phyloP scores from a whole-genome alignment of 1,284 basidiomycete genomes.

The Ceratobasidium sp. region DNA sequence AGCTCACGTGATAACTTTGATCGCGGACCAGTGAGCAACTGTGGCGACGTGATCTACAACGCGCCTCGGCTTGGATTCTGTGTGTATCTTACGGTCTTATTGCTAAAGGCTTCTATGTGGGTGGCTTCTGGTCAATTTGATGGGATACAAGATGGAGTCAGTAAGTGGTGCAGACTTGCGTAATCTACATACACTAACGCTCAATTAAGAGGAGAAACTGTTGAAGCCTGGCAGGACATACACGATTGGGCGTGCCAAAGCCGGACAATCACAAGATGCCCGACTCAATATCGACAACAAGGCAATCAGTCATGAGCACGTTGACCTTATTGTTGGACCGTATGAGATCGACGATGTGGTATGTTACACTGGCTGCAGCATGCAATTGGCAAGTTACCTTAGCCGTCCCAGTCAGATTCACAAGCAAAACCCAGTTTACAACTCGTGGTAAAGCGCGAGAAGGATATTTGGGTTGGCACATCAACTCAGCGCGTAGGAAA shows the following conservation, averaged over 20 bases:
- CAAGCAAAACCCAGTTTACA: constrained; percentile 25
- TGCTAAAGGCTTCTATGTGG: constrained; percentile 1
- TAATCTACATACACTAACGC: background rate
- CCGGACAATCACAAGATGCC: background rate
- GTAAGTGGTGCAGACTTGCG: background rate
- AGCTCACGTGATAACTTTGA: background rate
- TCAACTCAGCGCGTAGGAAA: constrained; percentile 15
- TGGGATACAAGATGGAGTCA: constrained; percentile 23
- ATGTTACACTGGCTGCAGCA: background rate
- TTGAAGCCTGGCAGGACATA: constrained; percentile 32
- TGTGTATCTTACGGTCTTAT: background rate
- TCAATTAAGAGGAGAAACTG: constrained; percentile 22
- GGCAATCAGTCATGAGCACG: constrained; percentile 28
- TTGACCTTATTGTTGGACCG: constrained; percentile 18
- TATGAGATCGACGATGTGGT: constrained; percentile 36
- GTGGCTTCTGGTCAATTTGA: constrained; percentile 27
- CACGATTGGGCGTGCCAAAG: constrained; percentile 18
- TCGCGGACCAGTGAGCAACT: background rate
- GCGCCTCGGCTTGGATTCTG: background rate
- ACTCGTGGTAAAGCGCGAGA: constrained; percentile 22
- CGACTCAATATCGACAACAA: constrained; percentile 30
- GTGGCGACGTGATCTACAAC: background rate
- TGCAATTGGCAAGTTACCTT: background rate
- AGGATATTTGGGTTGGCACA: constrained; percentile 26
- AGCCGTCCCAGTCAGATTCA: constrained; percentile 4